These are phyloP conservation scores for Neoboletus magnificus DNA, from an alignment of 768 basidiomycete species.

Conservation along the genomic window DNA sequence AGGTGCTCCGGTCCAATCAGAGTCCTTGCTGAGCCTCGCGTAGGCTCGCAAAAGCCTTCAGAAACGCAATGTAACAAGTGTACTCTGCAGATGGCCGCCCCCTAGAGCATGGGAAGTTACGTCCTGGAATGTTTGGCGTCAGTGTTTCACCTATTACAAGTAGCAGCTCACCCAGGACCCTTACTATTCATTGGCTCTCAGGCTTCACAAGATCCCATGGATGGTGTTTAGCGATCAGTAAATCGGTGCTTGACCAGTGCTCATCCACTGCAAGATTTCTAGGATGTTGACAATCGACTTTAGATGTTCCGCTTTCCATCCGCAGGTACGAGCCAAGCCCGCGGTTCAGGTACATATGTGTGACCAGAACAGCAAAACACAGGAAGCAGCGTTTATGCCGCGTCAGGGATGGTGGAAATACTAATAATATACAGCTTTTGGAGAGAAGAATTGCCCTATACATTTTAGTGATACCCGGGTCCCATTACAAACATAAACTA, in stretches of 20 bases:
- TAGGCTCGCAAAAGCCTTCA: too few species aligned
- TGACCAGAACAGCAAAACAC: neutral
- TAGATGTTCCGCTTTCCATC: neutral
- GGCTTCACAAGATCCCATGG: neutral
- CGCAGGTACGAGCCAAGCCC: neutral
- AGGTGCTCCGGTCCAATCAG: too few species aligned
- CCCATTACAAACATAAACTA: conserved; percentile 5
- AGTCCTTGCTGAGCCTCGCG: too few species aligned
- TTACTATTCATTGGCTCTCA: neutral
- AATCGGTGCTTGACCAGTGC: neutral
- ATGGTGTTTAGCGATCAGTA: neutral
- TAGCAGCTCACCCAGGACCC: neutral
- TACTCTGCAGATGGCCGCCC: too few species aligned
- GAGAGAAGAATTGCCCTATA: too few species aligned
- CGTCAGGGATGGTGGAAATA: conserved; percentile 16
- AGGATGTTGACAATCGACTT: neutral
- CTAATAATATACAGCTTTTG: too few species aligned
- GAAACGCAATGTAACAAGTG: too few species aligned
- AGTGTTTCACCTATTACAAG: too few species aligned
- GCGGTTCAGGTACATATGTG: too few species aligned
- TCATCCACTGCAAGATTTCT: neutral
- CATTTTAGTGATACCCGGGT: too few species aligned
- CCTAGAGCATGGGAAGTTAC: too few species aligned
- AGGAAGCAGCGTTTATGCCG: neutral
- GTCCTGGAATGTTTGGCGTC: neutral